Percentiles rank a stretch among this genome's conserved stretches.
Evolutionary conservation across 129 eudicot species (phyloP).

Genomic region (Chrysanthemum makinoi): DNA sequence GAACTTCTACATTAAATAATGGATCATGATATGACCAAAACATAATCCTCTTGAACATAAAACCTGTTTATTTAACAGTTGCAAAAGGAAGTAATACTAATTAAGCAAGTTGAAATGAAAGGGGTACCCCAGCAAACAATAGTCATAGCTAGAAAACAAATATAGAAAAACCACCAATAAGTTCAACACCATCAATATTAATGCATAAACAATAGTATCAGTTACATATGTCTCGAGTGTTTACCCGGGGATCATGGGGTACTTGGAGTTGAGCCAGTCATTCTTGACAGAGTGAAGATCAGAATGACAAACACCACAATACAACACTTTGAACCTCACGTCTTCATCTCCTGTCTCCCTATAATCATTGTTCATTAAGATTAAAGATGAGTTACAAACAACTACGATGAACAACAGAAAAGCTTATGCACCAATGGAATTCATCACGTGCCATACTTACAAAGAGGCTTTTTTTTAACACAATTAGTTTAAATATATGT

Average conservation of each 20-base stretch:
- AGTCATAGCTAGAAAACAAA: neutral
- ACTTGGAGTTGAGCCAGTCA: conserved; percentile 55
- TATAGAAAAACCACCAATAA: neutral
- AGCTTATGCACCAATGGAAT: neutral
- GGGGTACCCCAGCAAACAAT: too few relatives aligned
- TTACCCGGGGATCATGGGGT: conserved; percentile 73
- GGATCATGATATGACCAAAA: neutral
- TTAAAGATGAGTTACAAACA: neutral
- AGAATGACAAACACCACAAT: conserved; percentile 57
- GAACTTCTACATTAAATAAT: neutral
- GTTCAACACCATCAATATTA: neutral
- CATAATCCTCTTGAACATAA: neutral
- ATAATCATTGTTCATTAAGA: conserved; percentile 12
- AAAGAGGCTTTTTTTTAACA: too few relatives aligned
- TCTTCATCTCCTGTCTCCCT: conserved; percentile 69
- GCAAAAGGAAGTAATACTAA: neutral
- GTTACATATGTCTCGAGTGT: neutral
- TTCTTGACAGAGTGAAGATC: conserved; percentile 64
- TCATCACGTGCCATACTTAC: too few relatives aligned
- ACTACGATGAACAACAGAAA: neutral
- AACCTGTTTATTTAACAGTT: neutral
- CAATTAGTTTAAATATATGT: too few relatives aligned
- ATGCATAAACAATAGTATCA: neutral
- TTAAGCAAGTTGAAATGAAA: neutral
- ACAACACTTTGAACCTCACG: conserved; percentile 64